Evolutionary conservation across 768 basidiomycete genomes (phyloP).

Genomic region (Grammothele lineata): DNA sequence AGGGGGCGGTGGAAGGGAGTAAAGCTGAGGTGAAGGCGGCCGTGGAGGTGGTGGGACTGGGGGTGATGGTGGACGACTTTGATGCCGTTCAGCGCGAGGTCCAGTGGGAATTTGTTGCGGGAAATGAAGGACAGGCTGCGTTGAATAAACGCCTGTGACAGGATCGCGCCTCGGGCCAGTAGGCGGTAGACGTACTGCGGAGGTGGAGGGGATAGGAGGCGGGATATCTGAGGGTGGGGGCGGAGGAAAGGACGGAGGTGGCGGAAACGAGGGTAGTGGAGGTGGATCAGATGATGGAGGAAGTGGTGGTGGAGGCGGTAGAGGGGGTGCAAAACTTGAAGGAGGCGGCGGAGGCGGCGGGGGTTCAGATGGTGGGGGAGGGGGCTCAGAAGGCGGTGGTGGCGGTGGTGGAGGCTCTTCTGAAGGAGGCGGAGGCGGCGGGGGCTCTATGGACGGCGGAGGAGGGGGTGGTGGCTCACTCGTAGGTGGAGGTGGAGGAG

Average conservation of each 20-base stretch:
- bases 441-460: slow-evolving; percentile 18
- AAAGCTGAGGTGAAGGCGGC: slow-evolving; percentile 22
- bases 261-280: slow-evolving; percentile 18
- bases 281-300: slow-evolving; percentile 13
- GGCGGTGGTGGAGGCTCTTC: slow-evolving; percentile 22
- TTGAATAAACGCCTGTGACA: neutral
- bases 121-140: neutral
- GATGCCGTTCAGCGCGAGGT: slow-evolving; percentile 1
- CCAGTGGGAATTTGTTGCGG: slow-evolving; percentile 21
- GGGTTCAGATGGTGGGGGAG: slow-evolving; percentile 16
- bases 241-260: slow-evolving; percentile 26
- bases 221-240: slow-evolving; percentile 11
- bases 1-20: slow-evolving; percentile 41
- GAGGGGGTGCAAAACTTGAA: slow-evolving; percentile 22
- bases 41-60: slow-evolving; percentile 12
- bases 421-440: slow-evolving; percentile 22
- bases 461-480: slow-evolving; percentile 25
- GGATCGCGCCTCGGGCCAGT: slow-evolving; percentile 10
- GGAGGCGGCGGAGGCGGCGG: slow-evolving; percentile 14
- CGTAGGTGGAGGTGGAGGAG: slow-evolving; percentile 24
- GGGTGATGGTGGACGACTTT: slow-evolving; percentile 8
- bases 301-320: slow-evolving; percentile 17
- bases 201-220: slow-evolving; percentile 11
- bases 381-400: slow-evolving; percentile 13
- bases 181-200: slow-evolving; percentile 3